Conservation (phyloP, 352 stramenopile genomes). For the Globisporangium splendens region DNA sequence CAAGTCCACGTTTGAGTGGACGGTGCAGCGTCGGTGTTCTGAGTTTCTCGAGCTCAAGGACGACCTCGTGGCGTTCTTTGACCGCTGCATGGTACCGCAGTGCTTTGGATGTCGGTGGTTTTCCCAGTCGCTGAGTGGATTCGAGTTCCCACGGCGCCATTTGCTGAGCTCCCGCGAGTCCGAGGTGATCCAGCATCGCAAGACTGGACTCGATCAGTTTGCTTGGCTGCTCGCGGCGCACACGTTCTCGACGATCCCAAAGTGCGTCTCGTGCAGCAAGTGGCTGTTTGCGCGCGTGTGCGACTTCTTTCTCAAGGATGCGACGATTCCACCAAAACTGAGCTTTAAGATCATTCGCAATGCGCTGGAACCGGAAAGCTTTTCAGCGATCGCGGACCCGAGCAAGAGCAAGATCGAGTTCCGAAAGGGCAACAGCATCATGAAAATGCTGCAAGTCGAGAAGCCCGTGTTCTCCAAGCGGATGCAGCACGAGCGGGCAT, state of each 20-base stretch:
- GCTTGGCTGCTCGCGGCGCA: conserved; percentile 51
- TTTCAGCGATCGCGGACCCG: conserved; percentile 60
- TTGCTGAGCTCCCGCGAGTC: conserved; percentile 41
- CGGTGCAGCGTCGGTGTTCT: conserved; percentile 61
- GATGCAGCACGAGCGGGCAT: conserved; percentile 12
- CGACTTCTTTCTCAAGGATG: conserved; percentile 58
- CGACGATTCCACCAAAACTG: conserved; percentile 19
- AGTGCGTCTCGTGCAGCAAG: conserved; percentile 60
- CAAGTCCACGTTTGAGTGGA: conserved; percentile 47
- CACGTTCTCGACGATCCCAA: conserved; percentile 74
- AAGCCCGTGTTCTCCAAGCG: conserved; percentile 49
- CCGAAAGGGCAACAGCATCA: conserved; percentile 47
- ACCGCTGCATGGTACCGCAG: conserved; percentile 31
- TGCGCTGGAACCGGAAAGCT: conserved; percentile 35
- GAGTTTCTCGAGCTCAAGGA: conserved; percentile 63
- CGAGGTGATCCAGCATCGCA: conserved; percentile 47
- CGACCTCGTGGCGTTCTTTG: conserved; percentile 50
- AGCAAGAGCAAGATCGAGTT: conserved; percentile 82
- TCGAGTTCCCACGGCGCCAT: conserved; percentile 61
- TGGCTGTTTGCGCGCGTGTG: conserved; percentile 51
- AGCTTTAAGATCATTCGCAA: conserved; percentile 27
- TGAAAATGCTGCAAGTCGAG: conserved; percentile 65
- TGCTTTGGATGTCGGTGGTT: conserved; percentile 82
- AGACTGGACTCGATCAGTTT: conserved; percentile 49
- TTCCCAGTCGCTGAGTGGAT: conserved; percentile 48